phyloP scores from a whole-genome alignment of 2,329 filamentous ascomycete genomes.

The Penicillium sp. region DNA sequence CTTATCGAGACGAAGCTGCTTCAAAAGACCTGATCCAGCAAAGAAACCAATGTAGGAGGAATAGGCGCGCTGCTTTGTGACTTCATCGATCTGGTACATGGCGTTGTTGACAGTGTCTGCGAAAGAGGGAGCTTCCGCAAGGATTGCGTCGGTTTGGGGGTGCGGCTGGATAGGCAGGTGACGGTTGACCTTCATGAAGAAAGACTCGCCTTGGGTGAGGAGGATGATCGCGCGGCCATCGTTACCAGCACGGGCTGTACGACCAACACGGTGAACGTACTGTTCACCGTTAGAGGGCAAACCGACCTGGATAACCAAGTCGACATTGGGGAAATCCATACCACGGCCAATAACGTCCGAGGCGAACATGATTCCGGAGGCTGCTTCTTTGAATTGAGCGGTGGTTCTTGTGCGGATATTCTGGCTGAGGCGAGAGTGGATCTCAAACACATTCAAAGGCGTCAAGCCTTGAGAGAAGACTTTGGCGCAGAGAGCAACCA shows the following conservation, averaged over 20 bases:
- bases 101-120: constrained; percentile 28
- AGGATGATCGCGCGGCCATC: constrained; percentile 56
- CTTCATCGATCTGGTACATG: constrained; percentile 32
- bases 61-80: constrained; percentile 37
- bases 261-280: constrained; percentile 54
- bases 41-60: constrained; percentile 39
- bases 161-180: constrained; percentile 53
- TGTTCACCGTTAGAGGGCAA: constrained; percentile 53
- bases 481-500: constrained; percentile 58
- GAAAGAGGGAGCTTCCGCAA: constrained; percentile 33
- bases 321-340: constrained; percentile 54
- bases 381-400: constrained; percentile 33
- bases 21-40: constrained; percentile 32
- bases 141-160: constrained; percentile 41
- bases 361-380: constrained; percentile 53
- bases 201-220: constrained; percentile 53
- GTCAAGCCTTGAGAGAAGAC: constrained; percentile 50
- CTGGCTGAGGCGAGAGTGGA: constrained; percentile 78
- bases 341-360: constrained; percentile 49
- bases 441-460: constrained; percentile 52
- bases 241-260: constrained; percentile 62
- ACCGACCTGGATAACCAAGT: constrained; percentile 51
- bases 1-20: constrained; percentile 33
- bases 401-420: constrained; percentile 61
- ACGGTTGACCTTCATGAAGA: constrained; percentile 52